Evolutionary conservation across 768 basidiomycete genomes (phyloP).

Genomic region (Tricholoma matsutake): DNA sequence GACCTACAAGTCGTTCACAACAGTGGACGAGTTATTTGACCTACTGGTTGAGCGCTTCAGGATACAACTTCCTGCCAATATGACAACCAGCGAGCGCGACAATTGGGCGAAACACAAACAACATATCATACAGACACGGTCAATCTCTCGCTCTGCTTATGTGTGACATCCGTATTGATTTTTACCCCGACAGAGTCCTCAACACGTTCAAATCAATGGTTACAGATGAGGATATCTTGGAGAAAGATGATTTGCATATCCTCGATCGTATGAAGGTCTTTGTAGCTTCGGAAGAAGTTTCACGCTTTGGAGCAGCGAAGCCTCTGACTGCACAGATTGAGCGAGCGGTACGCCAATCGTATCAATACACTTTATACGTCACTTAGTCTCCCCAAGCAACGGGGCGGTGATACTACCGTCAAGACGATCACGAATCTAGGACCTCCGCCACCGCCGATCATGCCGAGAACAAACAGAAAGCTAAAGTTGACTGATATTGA

Average conservation of each 20-base stretch:
- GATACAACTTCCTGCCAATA: constrained; percentile 67
- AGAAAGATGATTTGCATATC: constrained; percentile 82
- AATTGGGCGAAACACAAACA: constrained; percentile 88
- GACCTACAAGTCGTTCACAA: constrained; percentile 95
- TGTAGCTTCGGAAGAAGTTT: constrained; percentile 60
- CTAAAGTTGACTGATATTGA: constrained; percentile 85
- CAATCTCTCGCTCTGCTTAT: constrained; percentile 22
- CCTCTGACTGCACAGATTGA: constrained; percentile 73
- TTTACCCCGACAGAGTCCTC: constrained; percentile 56
- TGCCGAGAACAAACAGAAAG: constrained; percentile 68
- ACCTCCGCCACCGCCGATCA: constrained; percentile 71
- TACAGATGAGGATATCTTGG: constrained; percentile 76
- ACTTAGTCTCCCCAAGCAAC: constrained; percentile 30
- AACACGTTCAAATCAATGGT: constrained; percentile 92
- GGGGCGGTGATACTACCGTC: constrained; percentile 52
- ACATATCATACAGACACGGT: constrained; percentile 85
- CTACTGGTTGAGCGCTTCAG: constrained; percentile 78
- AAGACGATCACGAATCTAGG: constrained; percentile 55
- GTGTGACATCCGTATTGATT: neutral
- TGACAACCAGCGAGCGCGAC: constrained; percentile 58
- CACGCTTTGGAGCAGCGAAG: constrained; percentile 67
- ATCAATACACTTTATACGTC: constrained; percentile 2
- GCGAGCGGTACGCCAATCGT: constrained; percentile 59
- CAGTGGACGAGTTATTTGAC: constrained; percentile 77
- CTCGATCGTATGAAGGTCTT: constrained; percentile 83